These are phyloP conservation scores for Aspergillus versicolor DNA, from an alignment of 2,329 filamentous ascomycete species.

Conservation along the genomic window DNA sequence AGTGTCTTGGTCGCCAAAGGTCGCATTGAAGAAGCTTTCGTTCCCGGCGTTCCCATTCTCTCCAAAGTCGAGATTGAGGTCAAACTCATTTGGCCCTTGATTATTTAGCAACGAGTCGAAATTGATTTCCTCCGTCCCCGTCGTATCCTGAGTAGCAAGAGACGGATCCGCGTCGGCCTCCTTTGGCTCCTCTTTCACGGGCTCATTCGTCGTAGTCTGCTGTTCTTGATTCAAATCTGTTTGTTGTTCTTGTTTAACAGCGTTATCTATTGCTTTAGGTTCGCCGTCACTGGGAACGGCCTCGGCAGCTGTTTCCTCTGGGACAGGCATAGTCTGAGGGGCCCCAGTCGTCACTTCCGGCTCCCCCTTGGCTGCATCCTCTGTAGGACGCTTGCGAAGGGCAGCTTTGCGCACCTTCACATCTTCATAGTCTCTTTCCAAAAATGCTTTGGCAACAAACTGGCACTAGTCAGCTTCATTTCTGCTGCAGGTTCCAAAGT, in stretches of 20 bases:
- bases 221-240: constrained; percentile 14
- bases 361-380: constrained; percentile 34
- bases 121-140: constrained; percentile 34
- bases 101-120: constrained; percentile 43
- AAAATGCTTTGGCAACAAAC: constrained; percentile 45
- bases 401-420: constrained; percentile 33
- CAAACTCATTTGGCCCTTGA: constrained; percentile 34
- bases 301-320: constrained; percentile 20
- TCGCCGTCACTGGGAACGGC: constrained; percentile 21
- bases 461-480: constrained; percentile 17
- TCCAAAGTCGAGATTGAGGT: constrained; percentile 41
- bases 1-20: constrained; percentile 24
- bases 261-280: constrained; percentile 14
- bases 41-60: constrained; percentile 37
- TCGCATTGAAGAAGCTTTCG: constrained; percentile 36
- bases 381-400: constrained; percentile 18
- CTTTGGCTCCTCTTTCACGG: constrained; percentile 26
- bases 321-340: constrained; percentile 16
- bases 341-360: constrained; percentile 15
- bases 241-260: constrained; percentile 10
- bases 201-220: constrained; percentile 14
- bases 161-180: constrained; percentile 9
- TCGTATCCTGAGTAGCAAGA: constrained; percentile 23
- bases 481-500: neutral
- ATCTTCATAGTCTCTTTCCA: constrained; percentile 43